Conservation (phyloP, 2,329 filamentous ascomycete genomes). For the Metarhizium album region DNA sequence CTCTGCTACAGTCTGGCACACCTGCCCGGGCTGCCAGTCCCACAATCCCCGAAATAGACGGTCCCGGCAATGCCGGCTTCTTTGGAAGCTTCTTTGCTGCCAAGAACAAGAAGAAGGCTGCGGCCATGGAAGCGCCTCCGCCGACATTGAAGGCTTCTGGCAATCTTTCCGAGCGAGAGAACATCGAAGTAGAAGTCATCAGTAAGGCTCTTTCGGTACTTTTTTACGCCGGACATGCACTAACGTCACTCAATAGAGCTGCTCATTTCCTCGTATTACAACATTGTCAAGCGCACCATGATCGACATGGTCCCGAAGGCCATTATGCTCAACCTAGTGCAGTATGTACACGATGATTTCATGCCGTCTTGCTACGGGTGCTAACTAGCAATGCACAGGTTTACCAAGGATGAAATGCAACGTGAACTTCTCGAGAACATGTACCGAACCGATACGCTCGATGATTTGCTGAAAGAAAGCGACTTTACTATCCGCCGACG, state of each 20-base stretch:
- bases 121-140: conserved; percentile 96
- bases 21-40: conserved; percentile 70
- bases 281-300: conserved; percentile 96
- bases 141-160: conserved; percentile 89
- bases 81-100: conserved; percentile 98
- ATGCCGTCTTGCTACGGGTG: background rate
- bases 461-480: conserved; percentile 93
- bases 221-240: background rate
- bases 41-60: conserved; percentile 44
- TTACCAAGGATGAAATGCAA: conserved; percentile 98
- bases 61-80: conserved; percentile 61
- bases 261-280: conserved; percentile 92
- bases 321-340: conserved; percentile 93
- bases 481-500: conserved; percentile 90
- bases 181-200: conserved; percentile 95
- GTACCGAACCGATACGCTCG: conserved; percentile 83
- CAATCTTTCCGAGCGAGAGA: conserved; percentile 85
- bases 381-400: conserved; percentile 36
- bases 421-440: conserved; percentile 92
- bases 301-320: conserved; percentile 99
- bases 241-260: conserved; percentile 49
- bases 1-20: conserved; percentile 54
- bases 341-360: conserved; percentile 47
- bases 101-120: conserved; percentile 99
- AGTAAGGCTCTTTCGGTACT: conserved; percentile 48